A percentile compares a stretch with the other conserved stretches of the same genome.
Conservation (phyloP, 2,329 filamentous ascomycete species). For the Calonectria pteridis region DNA sequence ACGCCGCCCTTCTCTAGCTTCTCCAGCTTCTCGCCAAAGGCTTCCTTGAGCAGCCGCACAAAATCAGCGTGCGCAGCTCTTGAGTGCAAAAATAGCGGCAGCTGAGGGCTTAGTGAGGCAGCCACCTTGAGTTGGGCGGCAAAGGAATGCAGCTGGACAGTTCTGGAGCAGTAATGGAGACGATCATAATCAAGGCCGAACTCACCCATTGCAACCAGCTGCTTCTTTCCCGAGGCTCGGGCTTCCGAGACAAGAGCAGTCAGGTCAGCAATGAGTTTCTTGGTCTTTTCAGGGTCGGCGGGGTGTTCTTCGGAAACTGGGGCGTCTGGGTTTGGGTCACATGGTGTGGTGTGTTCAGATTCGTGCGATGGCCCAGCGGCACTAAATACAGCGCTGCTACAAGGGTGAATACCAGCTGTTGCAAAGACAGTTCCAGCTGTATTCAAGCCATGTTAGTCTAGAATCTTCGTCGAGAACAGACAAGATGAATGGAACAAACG, state of each 20-base stretch:
- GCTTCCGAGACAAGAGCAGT: slow-evolving; percentile 72
- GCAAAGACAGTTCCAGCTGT: slow-evolving; percentile 85
- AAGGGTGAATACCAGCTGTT: slow-evolving; percentile 95
- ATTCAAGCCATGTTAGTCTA: slow-evolving; percentile 22
- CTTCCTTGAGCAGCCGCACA: slow-evolving; percentile 73
- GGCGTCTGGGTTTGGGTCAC: slow-evolving; percentile 64
- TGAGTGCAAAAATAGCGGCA: slow-evolving; percentile 93
- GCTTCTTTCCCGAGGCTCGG: slow-evolving; percentile 56
- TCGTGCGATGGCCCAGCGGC: slow-evolving; percentile 59
- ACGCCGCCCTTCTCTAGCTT: slow-evolving; percentile 81
- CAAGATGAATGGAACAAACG: slow-evolving; percentile 47
- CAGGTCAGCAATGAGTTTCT: slow-evolving; percentile 70
- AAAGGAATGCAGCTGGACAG: slow-evolving; percentile 88
- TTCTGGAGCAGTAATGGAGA: slow-evolving; percentile 82
- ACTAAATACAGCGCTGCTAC: slow-evolving; percentile 84
- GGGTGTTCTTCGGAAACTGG: slow-evolving; percentile 63
- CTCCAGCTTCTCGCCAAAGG: slow-evolving; percentile 70
- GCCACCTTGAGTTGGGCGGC: slow-evolving; percentile 84
- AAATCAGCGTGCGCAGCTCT: slow-evolving; percentile 90
- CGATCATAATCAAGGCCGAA: slow-evolving; percentile 98
- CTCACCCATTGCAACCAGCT: slow-evolving; percentile 87
- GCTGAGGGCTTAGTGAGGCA: slow-evolving; percentile 73
- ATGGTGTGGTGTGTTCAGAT: slow-evolving; percentile 63
- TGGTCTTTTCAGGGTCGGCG: slow-evolving; percentile 59
- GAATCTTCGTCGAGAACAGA: slow-evolving; percentile 7